Percentiles rank a stretch among this genome's conserved stretches.
Evolutionary conservation across 371 early-diverging fungal genomes (phyloP).

Genomic region (Globomyces sp.): DNA sequence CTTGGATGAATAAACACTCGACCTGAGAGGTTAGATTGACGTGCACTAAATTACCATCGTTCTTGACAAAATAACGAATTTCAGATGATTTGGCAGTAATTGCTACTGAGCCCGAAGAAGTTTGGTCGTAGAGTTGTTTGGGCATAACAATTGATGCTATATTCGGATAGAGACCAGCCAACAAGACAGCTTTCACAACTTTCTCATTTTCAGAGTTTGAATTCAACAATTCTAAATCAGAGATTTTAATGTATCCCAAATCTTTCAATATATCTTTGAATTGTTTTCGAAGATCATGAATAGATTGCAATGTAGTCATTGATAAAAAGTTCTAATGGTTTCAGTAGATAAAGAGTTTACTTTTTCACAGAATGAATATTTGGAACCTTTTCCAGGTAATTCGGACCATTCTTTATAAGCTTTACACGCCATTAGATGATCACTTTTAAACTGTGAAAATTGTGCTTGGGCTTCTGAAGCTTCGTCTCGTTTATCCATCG

Average conservation of each 20-base stretch:
- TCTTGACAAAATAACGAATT: slow-evolving; percentile 66
- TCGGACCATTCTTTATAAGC: slow-evolving; percentile 66
- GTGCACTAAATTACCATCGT: slow-evolving; percentile 38
- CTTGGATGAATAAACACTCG: slow-evolving; percentile 81
- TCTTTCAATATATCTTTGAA: slow-evolving; percentile 31
- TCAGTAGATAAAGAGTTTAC: background rate
- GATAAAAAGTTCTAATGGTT: background rate
- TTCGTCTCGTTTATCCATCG: slow-evolving; percentile 65
- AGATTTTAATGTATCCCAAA: slow-evolving; percentile 25
- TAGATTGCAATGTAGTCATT: slow-evolving; percentile 40
- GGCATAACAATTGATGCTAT: slow-evolving; percentile 69
- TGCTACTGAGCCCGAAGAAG: slow-evolving; percentile 69
- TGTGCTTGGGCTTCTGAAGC: background rate
- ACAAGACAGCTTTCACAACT: slow-evolving; percentile 34
- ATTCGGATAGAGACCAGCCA: slow-evolving; percentile 54
- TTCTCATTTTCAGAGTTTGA: slow-evolving; percentile 15
- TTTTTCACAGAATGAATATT: background rate
- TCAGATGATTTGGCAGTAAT: slow-evolving; percentile 70
- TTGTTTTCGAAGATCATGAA: slow-evolving; percentile 38
- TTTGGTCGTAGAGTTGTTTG: slow-evolving; percentile 69
- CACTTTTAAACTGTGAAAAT: slow-evolving; percentile 46
- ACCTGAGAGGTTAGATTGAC: slow-evolving; percentile 29
- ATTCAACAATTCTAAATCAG: slow-evolving; percentile 15
- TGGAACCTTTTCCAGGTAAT: slow-evolving; percentile 11
- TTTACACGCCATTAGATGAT: slow-evolving; percentile 65